Conservation (phyloP, 495 filamentous ascomycete species). For the Neurospora sp. region DNA sequence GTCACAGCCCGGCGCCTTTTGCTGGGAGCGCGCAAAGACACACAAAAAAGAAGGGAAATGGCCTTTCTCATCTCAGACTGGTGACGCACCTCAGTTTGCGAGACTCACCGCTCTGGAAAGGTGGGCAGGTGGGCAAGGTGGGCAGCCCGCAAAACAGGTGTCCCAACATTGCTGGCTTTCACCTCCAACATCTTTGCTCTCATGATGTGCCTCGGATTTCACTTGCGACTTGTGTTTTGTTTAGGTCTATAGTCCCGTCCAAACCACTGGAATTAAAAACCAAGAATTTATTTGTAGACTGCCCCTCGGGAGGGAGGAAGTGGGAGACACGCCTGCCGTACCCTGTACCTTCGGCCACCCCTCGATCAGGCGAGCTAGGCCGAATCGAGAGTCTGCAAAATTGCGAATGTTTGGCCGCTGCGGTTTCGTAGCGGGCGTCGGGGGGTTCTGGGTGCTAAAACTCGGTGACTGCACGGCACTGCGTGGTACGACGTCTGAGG, state of each 20-base stretch:
- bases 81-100: background rate
- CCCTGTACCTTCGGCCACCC: slow-evolving; percentile 3
- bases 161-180: background rate
- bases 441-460: slow-evolving; percentile 5
- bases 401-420: slow-evolving; percentile 10
- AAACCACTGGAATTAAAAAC: background rate
- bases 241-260: background rate
- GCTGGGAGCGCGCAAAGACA: background rate
- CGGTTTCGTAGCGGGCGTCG: background rate
- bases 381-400: slow-evolving; percentile 17
- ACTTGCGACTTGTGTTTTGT: background rate
- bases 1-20: background rate
- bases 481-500: background rate
- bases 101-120: slow-evolving; percentile 11
- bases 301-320: slow-evolving; percentile 1
- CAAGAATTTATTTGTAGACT: slow-evolving; percentile 1
- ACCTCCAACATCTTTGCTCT: background rate
- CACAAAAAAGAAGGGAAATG: background rate
- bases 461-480: slow-evolving; percentile 5
- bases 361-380: slow-evolving; percentile 6
- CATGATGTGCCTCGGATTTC: background rate
- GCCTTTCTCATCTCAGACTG: slow-evolving; percentile 1
- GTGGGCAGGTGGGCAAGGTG: background rate
- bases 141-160: background rate
- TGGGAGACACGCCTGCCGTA: slow-evolving; percentile 2